Evolutionary conservation across 495 filamentous ascomycete genomes (phyloP), one percentile per base, ranked within the genome.

Genomic region (Pseudoneurospora amorphoporcata): DNA sequence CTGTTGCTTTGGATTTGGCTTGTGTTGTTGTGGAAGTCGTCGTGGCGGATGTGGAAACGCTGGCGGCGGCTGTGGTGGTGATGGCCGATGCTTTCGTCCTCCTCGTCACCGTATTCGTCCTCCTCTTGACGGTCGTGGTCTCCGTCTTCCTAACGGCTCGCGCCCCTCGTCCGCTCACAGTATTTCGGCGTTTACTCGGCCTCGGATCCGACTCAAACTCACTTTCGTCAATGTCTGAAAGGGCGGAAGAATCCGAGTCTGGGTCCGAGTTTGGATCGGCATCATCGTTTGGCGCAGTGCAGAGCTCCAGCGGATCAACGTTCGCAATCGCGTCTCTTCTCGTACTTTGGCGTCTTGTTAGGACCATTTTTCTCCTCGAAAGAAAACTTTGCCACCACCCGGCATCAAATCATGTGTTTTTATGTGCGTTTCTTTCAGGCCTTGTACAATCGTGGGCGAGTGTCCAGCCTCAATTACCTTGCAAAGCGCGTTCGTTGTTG

Each of bases 91-190:
- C 37, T 39, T 40, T 61, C 2, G 42, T 68, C 5, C 53, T 70
- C 32, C 39, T 14, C 4, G 7, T 71, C 7, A 39, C 10, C 45
- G 29, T 58, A n/a, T 35, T 38, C 29, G 70, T 37, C 23, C 17
- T n/a, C n/a, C 12, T 42, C 40, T 23, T 23, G 10, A 61, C 23
- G 5, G 6, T 61, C 23, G 23, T 32, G 23, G 10, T 61, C 19
- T 9, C 23, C 23, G 53, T 35, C 53, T 35, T 61, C 53, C 7
- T 61, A 0, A 35, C 23, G 12, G 3, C 12, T 16, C 6, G 53
- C 23, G 12, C 3, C 1, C 23, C 12, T 17, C 8, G 4, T 17
- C 29, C 12, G 0, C 23, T 0, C 0, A 6, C 6, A 35, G 14
- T 61, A 12, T 61, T 61, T 0, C 3, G 53, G 12, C 23, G 23